Conservation (phyloP, 2,329 filamentous ascomycete genomes). For the Penicillium sp. region DNA sequence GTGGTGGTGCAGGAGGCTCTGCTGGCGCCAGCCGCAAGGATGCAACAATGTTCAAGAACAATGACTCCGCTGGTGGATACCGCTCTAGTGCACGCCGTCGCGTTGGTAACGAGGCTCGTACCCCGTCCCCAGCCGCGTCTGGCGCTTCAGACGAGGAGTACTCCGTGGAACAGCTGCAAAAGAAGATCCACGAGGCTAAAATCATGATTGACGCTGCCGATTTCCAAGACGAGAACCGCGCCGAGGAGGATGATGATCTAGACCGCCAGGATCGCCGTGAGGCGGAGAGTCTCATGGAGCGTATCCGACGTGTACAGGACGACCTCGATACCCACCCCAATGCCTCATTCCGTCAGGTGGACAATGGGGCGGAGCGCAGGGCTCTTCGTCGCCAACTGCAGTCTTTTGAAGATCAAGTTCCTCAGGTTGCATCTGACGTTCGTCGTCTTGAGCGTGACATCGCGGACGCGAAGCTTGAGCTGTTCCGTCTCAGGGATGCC, state of each 20-base stretch:
- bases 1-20: constrained; percentile 58
- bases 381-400: constrained; percentile 87
- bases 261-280: constrained; percentile 88
- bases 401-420: constrained; percentile 81
- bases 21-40: constrained; percentile 72
- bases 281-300: constrained; percentile 88
- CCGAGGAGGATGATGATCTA: constrained; percentile 86
- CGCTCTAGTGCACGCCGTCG: constrained; percentile 89
- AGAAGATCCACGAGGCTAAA: constrained; percentile 92
- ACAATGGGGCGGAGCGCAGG: constrained; percentile 85
- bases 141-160: constrained; percentile 72
- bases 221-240: constrained; percentile 85
- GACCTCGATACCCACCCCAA: constrained; percentile 93
- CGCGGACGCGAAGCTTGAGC: constrained; percentile 82
- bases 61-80: constrained; percentile 89
- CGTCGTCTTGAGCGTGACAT: constrained; percentile 88
- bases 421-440: constrained; percentile 87
- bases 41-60: constrained; percentile 94
- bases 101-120: constrained; percentile 65
- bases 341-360: constrained; percentile 64
- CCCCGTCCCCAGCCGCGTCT: constrained; percentile 76
- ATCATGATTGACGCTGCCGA: constrained; percentile 94
- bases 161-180: constrained; percentile 80
- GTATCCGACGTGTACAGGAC: constrained; percentile 86
- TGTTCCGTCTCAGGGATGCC: constrained; percentile 90